Evolutionary conservation across 495 filamentous ascomycete species (phyloP).

Genomic region (Daldinia caldariorum): DNA sequence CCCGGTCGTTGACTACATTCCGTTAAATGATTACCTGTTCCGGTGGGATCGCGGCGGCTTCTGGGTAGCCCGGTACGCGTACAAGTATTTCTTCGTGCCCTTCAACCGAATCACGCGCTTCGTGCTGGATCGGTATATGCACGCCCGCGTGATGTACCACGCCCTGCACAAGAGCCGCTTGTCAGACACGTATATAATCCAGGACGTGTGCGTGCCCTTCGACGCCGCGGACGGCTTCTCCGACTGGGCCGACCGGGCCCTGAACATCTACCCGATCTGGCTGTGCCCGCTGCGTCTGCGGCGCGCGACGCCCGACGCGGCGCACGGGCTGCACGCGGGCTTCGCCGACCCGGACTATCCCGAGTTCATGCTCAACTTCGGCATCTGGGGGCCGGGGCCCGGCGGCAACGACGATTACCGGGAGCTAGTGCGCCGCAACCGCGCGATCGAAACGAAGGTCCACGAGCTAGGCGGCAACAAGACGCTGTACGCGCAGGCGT

Average conservation of each 20-base stretch:
- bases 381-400: slow-evolving; percentile 57
- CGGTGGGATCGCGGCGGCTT: slow-evolving; percentile 70
- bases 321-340: slow-evolving; percentile 51
- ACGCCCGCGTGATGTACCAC: slow-evolving; percentile 67
- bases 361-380: slow-evolving; percentile 57
- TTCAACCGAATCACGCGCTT: slow-evolving; percentile 63
- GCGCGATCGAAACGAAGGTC: slow-evolving; percentile 67
- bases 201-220: slow-evolving; percentile 64
- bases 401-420: slow-evolving; percentile 23
- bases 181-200: slow-evolving; percentile 59
- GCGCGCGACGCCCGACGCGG: slow-evolving; percentile 49
- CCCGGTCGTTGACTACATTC: slow-evolving; percentile 49
- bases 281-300: slow-evolving; percentile 61
- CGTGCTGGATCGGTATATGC: slow-evolving; percentile 64
- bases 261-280: slow-evolving; percentile 65
- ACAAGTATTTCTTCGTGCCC: slow-evolving; percentile 61
- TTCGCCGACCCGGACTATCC: slow-evolving; percentile 45
- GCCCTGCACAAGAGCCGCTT: slow-evolving; percentile 63
- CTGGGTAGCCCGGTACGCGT: slow-evolving; percentile 65
- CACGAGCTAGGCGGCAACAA: slow-evolving; percentile 66
- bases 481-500: slow-evolving; percentile 63
- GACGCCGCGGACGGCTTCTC: slow-evolving; percentile 53
- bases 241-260: slow-evolving; percentile 49
- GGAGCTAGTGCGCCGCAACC: slow-evolving; percentile 60
- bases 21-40: slow-evolving; percentile 66